Base-by-base conservation (phyloP, 129 eudicot species). In the Pseudognaphalium luteoalbum region DNA sequence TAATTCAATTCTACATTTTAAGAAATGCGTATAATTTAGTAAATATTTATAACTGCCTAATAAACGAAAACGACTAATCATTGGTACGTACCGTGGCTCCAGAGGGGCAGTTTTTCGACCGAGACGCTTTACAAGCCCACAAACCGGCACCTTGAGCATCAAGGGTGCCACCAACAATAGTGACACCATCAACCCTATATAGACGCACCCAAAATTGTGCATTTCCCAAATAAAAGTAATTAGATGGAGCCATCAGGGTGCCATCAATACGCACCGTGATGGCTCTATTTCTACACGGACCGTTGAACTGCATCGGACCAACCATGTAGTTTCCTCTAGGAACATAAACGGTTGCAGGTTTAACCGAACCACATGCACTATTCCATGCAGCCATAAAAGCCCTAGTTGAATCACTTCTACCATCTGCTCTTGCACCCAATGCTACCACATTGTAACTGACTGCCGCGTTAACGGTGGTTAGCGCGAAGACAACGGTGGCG, bases 371-470 rank as follows among this genome's bases (percentile, higher is more conserved):
- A 68, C 96, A 92, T 4, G 93, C 89, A 17, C 67, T 21, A 6
- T 37, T 32, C 97, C 97, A 92, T 47, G 96, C 93, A 64, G 71
- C 69, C 41, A 81, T 25, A 21, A 92, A 83, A 15, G 89, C 69
- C 47, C 62, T 77, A 20, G 89, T 75, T 0, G 93, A 83, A 83
- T 92, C 97, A 0, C 86, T 87, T 66, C 69, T 66, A 0, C 91
- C 97, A 37, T 92, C 86, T 0, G 91, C 51, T 39, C 75, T 89
- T 28, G 97, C 97, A 32, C 97, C 97, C 2, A 83, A 47, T 4
- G 7, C 20, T 25, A 37, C 19, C 3, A 92, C 85, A 61, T 87
- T 80, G 81, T 78, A 79, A 0, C 71, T 78, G 14, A 20, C 25
- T 0, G 76, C 63, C 0, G 76, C 63, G 12, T 67, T n/a, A 65